Evolutionary conservation across 2,329 filamentous ascomycete genomes (phyloP), one percentile per base, ranked within the genome.

Genomic region (Aspergillus fumigatiaffinis): DNA sequence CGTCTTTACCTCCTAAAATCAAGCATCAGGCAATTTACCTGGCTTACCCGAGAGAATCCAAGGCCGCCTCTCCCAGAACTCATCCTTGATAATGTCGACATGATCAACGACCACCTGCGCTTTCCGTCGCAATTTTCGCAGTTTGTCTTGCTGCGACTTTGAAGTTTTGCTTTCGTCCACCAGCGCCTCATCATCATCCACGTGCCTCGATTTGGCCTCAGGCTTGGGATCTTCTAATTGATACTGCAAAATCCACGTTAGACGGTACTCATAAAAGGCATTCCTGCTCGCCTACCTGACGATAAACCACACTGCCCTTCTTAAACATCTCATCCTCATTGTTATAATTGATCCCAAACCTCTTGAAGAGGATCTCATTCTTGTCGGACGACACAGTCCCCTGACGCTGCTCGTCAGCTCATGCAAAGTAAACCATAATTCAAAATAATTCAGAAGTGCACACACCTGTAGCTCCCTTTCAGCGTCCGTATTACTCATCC

Each of bases 291-390:
- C 55, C 52, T 76, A 89, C 89, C 71, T 94, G 89, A 66, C 92
- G 84, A 72, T 92, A 94, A 4, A 97, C 76, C 1, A 97, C 88
- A 63, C 91, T 97, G 4, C 94, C 94, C 73, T 97, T 99, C 73
- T 88, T 94, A 74, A 85, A 96, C 17, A 97, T 92, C 61, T 95
- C 91, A 0, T 86, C 86, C 73, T 99, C 94, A 64, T 96, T 94
- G 75, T 99, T 99, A 77, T 99, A 99, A 76, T 99, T 99, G 71
- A 97, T 92, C 2, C 87, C 85, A 73, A 96, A 97, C 26, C 83
- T 83, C 1, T 87, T 89, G 73, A 94, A 99, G 14, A 99, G 78
- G 21, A 99, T 95, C 78, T 99, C 94, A 70, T 99, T 94, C 78
- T 99, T 99, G 68, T 97, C 92, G 2, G 86, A 81, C 3, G 92